A percentile compares a stretch with the other conserved stretches of the same genome.
Conservation (phyloP, 139 green algal genomes). For the Axilococcus clingmanii region DNA sequence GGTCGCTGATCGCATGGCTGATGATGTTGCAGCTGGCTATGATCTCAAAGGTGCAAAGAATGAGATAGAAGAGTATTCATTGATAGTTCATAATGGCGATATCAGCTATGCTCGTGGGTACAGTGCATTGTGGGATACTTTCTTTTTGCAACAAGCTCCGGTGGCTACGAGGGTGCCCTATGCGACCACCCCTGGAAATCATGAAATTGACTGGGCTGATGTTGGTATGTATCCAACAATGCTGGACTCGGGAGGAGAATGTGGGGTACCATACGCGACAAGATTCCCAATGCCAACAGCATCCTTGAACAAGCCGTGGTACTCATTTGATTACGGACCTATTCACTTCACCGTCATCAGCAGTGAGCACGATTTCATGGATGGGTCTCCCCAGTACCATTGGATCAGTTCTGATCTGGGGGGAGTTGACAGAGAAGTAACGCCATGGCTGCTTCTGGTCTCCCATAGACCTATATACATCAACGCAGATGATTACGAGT, state of each 20-base stretch:
- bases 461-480: constrained; percentile 63
- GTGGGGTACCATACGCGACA: constrained; percentile 46
- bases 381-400: constrained; percentile 27
- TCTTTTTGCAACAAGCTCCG: constrained; percentile 49
- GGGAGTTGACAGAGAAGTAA: constrained; percentile 35
- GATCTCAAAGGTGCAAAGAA: no score
- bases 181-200: constrained; percentile 65
- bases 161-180: constrained; percentile 41
- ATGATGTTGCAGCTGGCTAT: neutral
- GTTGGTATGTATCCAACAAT: constrained; percentile 14
- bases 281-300: constrained; percentile 34
- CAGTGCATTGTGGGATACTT: constrained; percentile 58
- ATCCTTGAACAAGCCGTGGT: constrained; percentile 32
- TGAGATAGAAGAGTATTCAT: neutral
- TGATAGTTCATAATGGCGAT: constrained; percentile 49
- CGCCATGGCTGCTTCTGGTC: constrained; percentile 61
- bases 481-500: constrained; percentile 14
- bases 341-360: constrained; percentile 69
- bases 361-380: constrained; percentile 61
- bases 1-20: neutral
- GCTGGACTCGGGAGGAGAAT: constrained; percentile 53
- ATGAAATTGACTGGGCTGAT: constrained; percentile 67
- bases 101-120: constrained; percentile 50
- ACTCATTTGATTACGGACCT: constrained; percentile 65
- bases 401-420: constrained; percentile 35